Evolutionary conservation across 2,329 filamentous ascomycete species (phyloP).

Genomic region (Colletotrichum chrysophilum): DNA sequence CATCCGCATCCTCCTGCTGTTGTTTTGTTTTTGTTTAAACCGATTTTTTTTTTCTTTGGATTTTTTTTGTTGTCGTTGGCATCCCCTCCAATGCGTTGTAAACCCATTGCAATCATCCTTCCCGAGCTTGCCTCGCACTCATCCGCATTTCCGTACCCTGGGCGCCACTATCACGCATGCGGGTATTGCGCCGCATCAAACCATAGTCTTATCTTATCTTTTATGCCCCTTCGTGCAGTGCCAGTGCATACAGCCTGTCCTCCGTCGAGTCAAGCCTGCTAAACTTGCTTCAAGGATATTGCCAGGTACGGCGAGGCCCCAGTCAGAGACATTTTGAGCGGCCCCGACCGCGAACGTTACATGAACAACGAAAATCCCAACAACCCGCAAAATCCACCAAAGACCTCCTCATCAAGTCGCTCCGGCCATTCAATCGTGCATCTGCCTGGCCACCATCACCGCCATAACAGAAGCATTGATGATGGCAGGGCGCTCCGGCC

Average conservation of each 20-base stretch:
- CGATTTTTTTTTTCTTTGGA: background rate
- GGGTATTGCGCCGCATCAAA: constrained; percentile 17
- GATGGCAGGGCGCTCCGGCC: constrained; percentile 71
- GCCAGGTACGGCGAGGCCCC: constrained; percentile 79
- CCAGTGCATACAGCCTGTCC: background rate
- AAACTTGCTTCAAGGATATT: constrained; percentile 63
- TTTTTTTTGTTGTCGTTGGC: constrained; percentile 22
- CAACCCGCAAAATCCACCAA: constrained; percentile 55
- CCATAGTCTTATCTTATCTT: constrained; percentile 19
- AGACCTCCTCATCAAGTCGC: constrained; percentile 67
- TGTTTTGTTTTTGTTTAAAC: constrained; percentile 14
- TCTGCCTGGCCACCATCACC: constrained; percentile 66
- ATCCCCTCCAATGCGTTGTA: background rate
- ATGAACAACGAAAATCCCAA: constrained; percentile 47
- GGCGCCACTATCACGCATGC: constrained; percentile 19
- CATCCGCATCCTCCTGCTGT: background rate
- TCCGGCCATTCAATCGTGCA: constrained; percentile 67
- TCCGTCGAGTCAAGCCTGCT: constrained; percentile 19
- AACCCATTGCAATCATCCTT: background rate
- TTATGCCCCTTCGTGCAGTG: constrained; percentile 5
- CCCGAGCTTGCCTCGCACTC: constrained; percentile 1
- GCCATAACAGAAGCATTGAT: constrained; percentile 75
- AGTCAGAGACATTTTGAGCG: constrained; percentile 71
- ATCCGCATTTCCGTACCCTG: constrained; percentile 11
- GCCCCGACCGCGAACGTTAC: constrained; percentile 73